phyloP scores from a whole-genome alignment of 2,329 filamentous ascomycete species.

The Elsinoe australis region DNA sequence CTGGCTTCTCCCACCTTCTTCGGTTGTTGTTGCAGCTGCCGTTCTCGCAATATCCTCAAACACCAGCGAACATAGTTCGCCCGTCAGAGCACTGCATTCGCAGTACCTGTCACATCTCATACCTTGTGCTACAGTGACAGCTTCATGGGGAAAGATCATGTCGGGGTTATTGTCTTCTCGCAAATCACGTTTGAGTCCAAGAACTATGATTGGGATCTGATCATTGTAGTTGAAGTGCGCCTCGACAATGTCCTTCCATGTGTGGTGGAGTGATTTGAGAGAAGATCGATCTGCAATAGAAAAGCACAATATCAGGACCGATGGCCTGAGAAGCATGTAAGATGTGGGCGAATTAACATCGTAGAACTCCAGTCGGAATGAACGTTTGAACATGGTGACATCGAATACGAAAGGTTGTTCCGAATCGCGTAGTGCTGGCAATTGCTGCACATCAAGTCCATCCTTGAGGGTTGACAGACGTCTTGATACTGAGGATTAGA shows the following conservation, averaged over 20 bases:
- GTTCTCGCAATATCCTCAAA: constrained; percentile 54
- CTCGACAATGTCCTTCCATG: constrained; percentile 40
- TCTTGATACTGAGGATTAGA: constrained; percentile 18
- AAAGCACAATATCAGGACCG: constrained; percentile 52
- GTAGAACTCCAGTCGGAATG: constrained; percentile 49
- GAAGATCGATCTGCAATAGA: constrained; percentile 48
- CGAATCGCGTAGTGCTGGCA: constrained; percentile 44
- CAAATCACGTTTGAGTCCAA: constrained; percentile 53
- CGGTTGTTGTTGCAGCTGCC: constrained; percentile 51
- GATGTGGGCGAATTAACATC: constrained; percentile 51
- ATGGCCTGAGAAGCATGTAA: constrained; percentile 48
- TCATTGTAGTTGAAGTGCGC: constrained; percentile 47
- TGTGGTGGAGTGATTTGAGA: constrained; percentile 40
- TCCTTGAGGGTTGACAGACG: constrained; percentile 24
- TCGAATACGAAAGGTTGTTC: constrained; percentile 55
- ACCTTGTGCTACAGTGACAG: constrained; percentile 46
- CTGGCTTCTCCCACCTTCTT: constrained; percentile 43
- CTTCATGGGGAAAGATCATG: constrained; percentile 46
- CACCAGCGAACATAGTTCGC: constrained; percentile 51
- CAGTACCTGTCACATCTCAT: constrained; percentile 56
- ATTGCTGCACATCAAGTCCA: constrained; percentile 13
- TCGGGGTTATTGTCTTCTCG: constrained; percentile 38
- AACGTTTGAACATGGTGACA: constrained; percentile 49
- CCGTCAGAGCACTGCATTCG: constrained; percentile 55
- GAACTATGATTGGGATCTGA: constrained; percentile 49